These are phyloP conservation scores for Trichoderma parareesei DNA, from an alignment of 495 filamentous ascomycete species.

Conservation along the genomic window DNA sequence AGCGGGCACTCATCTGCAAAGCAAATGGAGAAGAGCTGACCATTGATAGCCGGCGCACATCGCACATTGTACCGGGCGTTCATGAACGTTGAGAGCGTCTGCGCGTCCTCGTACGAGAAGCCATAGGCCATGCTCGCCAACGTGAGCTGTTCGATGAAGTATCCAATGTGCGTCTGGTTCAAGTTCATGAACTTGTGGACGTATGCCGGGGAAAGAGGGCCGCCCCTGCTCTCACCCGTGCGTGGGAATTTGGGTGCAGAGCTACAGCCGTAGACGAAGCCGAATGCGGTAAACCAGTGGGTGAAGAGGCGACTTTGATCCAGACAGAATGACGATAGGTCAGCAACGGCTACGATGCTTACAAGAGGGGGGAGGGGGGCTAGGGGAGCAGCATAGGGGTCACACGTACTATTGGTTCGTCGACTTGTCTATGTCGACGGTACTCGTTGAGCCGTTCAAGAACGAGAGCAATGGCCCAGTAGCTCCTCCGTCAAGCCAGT, in stretches of 20 bases:
- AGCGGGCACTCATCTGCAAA: slow-evolving; percentile 17
- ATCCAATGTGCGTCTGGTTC: slow-evolving; percentile 17
- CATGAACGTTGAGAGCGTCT: slow-evolving; percentile 12
- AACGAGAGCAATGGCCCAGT: slow-evolving; percentile 14
- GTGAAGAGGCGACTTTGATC: slow-evolving; percentile 16
- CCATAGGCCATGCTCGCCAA: slow-evolving; percentile 13
- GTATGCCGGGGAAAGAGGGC: slow-evolving; percentile 13
- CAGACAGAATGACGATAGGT: not conserved
- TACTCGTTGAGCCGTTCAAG: slow-evolving; percentile 12
- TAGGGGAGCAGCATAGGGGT: not conserved
- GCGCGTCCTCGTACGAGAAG: slow-evolving; percentile 17
- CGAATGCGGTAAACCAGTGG: slow-evolving; percentile 17
- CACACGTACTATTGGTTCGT: slow-evolving; percentile 18
- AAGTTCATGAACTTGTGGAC: slow-evolving; percentile 22
- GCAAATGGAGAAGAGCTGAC: slow-evolving; percentile 16
- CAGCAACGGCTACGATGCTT: not conserved
- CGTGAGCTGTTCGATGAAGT: slow-evolving; percentile 20
- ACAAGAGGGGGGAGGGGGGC: no score
- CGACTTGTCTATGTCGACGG: slow-evolving; percentile 12
- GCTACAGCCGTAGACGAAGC: slow-evolving; percentile 18
- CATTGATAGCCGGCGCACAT: slow-evolving; percentile 14
- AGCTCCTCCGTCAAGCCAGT: slow-evolving; percentile 20
- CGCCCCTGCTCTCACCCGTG: slow-evolving; percentile 7
- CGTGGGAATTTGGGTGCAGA: slow-evolving; percentile 10
- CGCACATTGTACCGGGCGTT: slow-evolving; percentile 18